Conservation (phyloP, 2,329 filamentous ascomycete species). For the Monosporascus sp. region DNA sequence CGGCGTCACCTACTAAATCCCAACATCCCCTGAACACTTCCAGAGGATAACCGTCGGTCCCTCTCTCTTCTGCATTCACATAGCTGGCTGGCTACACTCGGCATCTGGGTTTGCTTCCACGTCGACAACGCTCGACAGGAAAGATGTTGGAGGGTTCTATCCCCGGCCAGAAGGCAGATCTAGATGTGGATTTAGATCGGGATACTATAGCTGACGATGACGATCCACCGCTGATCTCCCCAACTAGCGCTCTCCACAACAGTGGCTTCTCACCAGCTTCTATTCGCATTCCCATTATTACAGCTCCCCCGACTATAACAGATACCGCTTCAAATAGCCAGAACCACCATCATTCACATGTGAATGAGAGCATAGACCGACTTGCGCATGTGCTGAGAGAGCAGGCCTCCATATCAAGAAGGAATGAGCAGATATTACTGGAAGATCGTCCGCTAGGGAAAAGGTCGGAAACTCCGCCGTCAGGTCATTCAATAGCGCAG, state of each 20-base stretch:
- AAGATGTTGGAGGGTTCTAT: conserved; percentile 21
- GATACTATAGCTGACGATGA: conserved; percentile 11
- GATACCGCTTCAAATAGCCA: background rate
- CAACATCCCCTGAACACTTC: background rate
- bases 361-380: background rate
- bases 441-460: background rate
- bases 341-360: background rate
- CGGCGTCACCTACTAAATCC: background rate
- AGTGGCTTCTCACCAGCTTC: background rate
- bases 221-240: conserved; percentile 12
- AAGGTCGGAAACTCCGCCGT: background rate
- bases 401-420: background rate
- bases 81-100: background rate
- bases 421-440: background rate
- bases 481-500: background rate
- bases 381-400: background rate
- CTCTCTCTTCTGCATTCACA: background rate
- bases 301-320: background rate
- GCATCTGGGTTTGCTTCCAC: background rate
- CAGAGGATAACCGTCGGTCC: background rate
- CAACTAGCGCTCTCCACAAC: conserved; percentile 4
- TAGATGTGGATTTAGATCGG: conserved; percentile 15
- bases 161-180: conserved; percentile 17
- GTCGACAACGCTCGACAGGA: background rate
- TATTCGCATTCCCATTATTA: background rate